Evolutionary conservation across 1,139 yeast genomes (phyloP), one percentile per base, ranked within the genome.

Genomic region (Candida tropicalis): DNA sequence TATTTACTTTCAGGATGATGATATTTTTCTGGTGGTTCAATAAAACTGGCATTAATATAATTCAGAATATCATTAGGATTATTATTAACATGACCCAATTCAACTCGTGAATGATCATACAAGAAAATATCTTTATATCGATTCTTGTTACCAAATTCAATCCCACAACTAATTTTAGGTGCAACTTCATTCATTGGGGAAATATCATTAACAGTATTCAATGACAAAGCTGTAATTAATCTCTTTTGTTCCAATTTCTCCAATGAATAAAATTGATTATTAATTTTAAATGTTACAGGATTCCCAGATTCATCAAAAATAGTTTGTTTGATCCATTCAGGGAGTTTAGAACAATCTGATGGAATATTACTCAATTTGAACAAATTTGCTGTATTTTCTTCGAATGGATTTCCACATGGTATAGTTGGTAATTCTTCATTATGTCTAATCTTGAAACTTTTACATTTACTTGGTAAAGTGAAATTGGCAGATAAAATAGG

Each of bases 131-230:
- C 74, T 37, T 69, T 70, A 54, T 72, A 73, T 24, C 79, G 52
- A 49, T 73, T 73, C 32, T 87, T 82, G 51, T 74, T 70, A 12
- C 95, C 95, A 46, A 76, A 75, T 59, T 87, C 95, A 42, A 87
- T 79, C 2, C 95, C 96, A 22, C 65, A 53, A 49, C 70, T 66
- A 33, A 73, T 65, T 8, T 55, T 52, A 9, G 68, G 66, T 20
- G 57, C 47, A 41, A 47, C 43, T 39, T 47, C 49, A 25, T 42
- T 45, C 11, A 43, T 40, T 13, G 48, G 44, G n/a, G 35, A 36
- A 13, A 40, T 27, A 3, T 29, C 29, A 8, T 27, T 32, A 13
- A 41, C 33, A 9, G 40, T 48, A 13, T 48, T 47, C 7, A 55
- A 37, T 5, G 55, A 52, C 22, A 61, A 57, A 4, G 73, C 73